Evolutionary conservation across 2,329 filamentous ascomycete species (phyloP).

Genomic region (Fusarium subtropicale): DNA sequence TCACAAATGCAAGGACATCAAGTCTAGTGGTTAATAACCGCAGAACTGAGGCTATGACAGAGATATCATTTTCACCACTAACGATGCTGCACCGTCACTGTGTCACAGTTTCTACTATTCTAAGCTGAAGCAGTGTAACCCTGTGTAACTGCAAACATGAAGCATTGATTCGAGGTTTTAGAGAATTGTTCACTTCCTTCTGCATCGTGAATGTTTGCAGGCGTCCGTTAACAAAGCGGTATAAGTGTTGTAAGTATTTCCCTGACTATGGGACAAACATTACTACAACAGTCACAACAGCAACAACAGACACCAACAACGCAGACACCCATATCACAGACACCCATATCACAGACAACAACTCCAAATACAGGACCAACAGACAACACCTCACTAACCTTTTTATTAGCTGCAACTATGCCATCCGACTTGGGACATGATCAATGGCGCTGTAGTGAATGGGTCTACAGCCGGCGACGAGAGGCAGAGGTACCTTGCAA

Average conservation of each 20-base stretch:
- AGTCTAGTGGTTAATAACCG: no score
- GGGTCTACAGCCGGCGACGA: no score
- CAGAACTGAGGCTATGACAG: not conserved
- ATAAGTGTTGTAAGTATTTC: not conserved
- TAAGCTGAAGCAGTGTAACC: not conserved
- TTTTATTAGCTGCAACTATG: not conserved
- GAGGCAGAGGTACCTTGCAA: no score
- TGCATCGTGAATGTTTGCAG: not conserved
- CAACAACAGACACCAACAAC: no score
- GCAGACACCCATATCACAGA: no score
- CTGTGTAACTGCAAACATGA: rapidly evolving
- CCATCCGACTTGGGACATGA: not conserved
- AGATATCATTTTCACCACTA: not conserved
- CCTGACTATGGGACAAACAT: no score
- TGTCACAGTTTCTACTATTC: not conserved
- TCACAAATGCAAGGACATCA: no score
- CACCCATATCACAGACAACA: no score
- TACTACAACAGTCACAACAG: no score
- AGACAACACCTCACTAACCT: no score
- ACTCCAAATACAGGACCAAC: not conserved
- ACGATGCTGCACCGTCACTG: rapidly evolving
- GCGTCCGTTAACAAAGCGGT: not conserved
- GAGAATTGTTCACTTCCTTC: not conserved
- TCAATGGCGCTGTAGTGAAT: not conserved
- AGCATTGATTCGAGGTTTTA: not conserved